A percentile compares a stretch with the other conserved stretches of the same genome.
Evolutionary conservation across 371 early-diverging fungal species (phyloP).

Genomic region (Sporodiniella umbellata): DNA sequence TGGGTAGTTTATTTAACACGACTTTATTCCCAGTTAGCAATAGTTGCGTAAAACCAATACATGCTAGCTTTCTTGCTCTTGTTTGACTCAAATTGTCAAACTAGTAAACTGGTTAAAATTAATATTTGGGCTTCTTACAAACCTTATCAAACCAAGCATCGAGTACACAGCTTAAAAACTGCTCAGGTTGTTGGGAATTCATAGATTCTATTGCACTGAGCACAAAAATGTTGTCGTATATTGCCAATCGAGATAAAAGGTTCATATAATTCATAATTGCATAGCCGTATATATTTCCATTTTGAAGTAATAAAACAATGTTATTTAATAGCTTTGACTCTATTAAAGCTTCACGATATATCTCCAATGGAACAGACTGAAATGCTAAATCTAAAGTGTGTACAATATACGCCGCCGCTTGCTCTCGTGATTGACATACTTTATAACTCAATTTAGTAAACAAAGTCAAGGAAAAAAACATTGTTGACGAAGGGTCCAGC

Average conservation of each 20-base stretch:
- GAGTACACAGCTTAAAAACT: slow-evolving; percentile 45
- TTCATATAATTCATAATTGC: slow-evolving; percentile 63
- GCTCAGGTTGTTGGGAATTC: slow-evolving; percentile 37
- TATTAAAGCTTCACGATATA: slow-evolving; percentile 49
- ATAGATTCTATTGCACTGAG: slow-evolving; percentile 41
- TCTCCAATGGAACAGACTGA: slow-evolving; percentile 47
- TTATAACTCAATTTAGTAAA: slow-evolving; percentile 54
- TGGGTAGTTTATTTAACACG: slow-evolving; percentile 42
- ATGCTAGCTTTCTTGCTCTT: slow-evolving; percentile 69
- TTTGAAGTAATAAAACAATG: slow-evolving; percentile 49
- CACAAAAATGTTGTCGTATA: slow-evolving; percentile 57
- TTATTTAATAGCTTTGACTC: slow-evolving; percentile 54
- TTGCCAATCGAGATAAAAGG: slow-evolving; percentile 59
- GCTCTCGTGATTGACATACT: slow-evolving; percentile 54
- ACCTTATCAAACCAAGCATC: slow-evolving; percentile 73
- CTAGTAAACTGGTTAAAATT: slow-evolving; percentile 27
- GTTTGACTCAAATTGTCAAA: slow-evolving; percentile 76
- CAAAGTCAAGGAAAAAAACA: slow-evolving; percentile 44
- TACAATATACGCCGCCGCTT: slow-evolving; percentile 61
- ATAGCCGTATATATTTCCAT: slow-evolving; percentile 59
- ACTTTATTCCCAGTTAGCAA: slow-evolving; percentile 51
- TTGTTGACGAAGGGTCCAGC: slow-evolving; percentile 51
- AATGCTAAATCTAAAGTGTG: slow-evolving; percentile 60
- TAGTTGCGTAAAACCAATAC: slow-evolving; percentile 65
- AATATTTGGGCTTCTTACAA: no score